A percentile compares a stretch with the other conserved stretches of the same genome.
Conservation (phyloP, 495 filamentous ascomycete species). For the Neurospora sp. region DNA sequence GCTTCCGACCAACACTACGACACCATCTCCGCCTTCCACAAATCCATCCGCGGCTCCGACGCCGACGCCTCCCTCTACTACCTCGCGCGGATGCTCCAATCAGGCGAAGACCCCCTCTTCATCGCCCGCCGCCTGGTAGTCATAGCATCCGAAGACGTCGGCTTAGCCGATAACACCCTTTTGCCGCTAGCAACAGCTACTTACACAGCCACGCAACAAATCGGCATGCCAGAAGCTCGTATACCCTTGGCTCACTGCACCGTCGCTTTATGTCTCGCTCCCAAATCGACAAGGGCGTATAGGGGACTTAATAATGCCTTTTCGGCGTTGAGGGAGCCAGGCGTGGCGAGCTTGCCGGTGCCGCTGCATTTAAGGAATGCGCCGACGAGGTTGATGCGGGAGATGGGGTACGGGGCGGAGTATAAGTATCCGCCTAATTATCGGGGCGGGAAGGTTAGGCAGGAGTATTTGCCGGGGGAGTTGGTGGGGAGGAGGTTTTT, state of each 20-base stretch:
- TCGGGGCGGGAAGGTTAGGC: conserved; percentile 68
- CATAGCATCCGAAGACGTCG: conserved; percentile 84
- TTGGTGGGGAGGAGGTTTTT: conserved; percentile 62
- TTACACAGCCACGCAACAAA: conserved; percentile 74
- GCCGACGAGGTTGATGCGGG: conserved; percentile 84
- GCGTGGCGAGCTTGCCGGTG: conserved; percentile 66
- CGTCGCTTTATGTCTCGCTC: conserved; percentile 70
- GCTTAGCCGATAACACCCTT: conserved; percentile 80
- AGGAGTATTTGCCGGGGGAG: conserved; percentile 79
- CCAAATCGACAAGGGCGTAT: conserved; percentile 82
- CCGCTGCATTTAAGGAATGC: conserved; percentile 87
- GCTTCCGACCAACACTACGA: conserved; percentile 94
- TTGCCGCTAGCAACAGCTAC: conserved; percentile 75
- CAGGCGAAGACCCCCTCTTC: conserved; percentile 87
- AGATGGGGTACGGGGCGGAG: conserved; percentile 77
- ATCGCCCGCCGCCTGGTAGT: conserved; percentile 88
- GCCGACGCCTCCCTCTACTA: conserved; percentile 88
- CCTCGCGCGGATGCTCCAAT: conserved; percentile 89
- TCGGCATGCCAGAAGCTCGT: conserved; percentile 88
- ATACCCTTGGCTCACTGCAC: conserved; percentile 85
- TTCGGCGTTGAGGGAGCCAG: conserved; percentile 64
- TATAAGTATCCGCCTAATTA: conserved; percentile 98
- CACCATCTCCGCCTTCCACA: conserved; percentile 94
- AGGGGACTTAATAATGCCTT: conserved; percentile 70
- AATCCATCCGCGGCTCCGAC: conserved; percentile 79